These are phyloP conservation scores for Plasmopara viticola DNA, from an alignment of 352 stramenopile genomes.

Conservation along the genomic window DNA sequence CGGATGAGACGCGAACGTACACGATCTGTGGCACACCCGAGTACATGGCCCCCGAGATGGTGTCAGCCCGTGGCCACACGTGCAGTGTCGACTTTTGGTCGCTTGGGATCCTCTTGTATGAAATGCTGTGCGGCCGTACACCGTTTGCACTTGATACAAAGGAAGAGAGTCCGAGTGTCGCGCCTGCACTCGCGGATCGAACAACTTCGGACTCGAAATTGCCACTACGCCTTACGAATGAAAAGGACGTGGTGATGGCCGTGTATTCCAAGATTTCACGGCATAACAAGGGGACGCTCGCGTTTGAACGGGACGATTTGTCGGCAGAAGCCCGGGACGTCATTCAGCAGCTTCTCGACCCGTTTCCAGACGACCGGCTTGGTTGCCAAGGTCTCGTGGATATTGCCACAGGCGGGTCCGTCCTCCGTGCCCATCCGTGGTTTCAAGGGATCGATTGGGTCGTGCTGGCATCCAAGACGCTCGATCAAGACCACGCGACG, in stretches of 20 bases:
- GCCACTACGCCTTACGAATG: slow-evolving; percentile 29
- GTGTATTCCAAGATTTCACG: slow-evolving; percentile 85
- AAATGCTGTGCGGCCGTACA: slow-evolving; percentile 82
- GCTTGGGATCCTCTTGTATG: slow-evolving; percentile 80
- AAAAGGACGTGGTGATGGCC: slow-evolving; percentile 80
- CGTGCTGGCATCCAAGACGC: slow-evolving; percentile 63
- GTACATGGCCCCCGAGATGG: slow-evolving; percentile 87
- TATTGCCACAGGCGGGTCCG: slow-evolving; percentile 68
- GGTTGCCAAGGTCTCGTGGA: slow-evolving; percentile 71
- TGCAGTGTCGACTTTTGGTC: slow-evolving; percentile 80
- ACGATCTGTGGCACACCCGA: slow-evolving; percentile 86
- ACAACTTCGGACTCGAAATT: slow-evolving; percentile 40
- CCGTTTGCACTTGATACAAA: slow-evolving; percentile 45
- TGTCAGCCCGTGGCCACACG: slow-evolving; percentile 75
- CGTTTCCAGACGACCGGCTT: slow-evolving; percentile 56
- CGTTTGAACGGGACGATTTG: slow-evolving; percentile 47
- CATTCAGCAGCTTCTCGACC: slow-evolving; percentile 62
- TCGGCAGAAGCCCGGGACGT: slow-evolving; percentile 52
- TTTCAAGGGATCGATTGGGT: slow-evolving; percentile 78
- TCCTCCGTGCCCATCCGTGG: slow-evolving; percentile 77
- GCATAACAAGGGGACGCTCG: slow-evolving; percentile 55
- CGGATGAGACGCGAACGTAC: slow-evolving; percentile 76
- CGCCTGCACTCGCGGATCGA: slow-evolving; percentile 1
- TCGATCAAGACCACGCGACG: slow-evolving; percentile 37
- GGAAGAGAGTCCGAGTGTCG: slow-evolving; percentile 5